Base-by-base conservation (phyloP, 352 stramenopile species). In the Proteromonas lacertae region DNA sequence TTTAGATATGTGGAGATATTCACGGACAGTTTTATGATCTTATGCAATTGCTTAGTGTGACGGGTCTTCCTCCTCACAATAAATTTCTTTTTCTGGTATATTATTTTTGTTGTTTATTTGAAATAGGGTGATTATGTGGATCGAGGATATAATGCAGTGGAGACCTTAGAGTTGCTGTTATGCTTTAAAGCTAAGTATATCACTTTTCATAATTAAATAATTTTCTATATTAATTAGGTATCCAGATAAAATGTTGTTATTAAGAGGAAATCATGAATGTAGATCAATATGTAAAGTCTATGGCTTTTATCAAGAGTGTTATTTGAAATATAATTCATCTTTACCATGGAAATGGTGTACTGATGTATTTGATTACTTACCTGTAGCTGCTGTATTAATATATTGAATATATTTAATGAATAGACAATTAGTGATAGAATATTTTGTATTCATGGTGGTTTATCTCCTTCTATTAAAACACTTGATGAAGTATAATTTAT, bases 221-320 rank as follows among this genome's bases (percentile, higher is more conserved):
- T n/a, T n/a, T n/a, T n/a, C n/a, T n/a, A n/a, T n/a, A n/a, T n/a
- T n/a, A n/a, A 21, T 14, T 21, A 35, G 30, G n/a, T 92, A 83
- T 56, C 79, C 77, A 24, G 64, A 89, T 42, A 60, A 71, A 28
- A 54, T 92, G 6, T 78, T 67, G 44, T 66, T 87, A 35, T 38
- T 87, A 26, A 59, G 71, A 9, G 71, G 71, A 12, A 87, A 87
- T 58, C 82, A 96, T 59, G 82, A 96, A 59, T 86, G 59, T 50
- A 58, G 78, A 29, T 77, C 93, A 59, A 93, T 94, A 50, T 57
- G 48, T 16, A 48, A 57, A 48, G 50, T 96, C 50, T 96, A 96
- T 57, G 83, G 81, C 14, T 97, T 97, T 50, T 95, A 94, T 52
- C 80, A 96, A 50, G 82, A 96, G 64, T 94, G 80, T 48, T 55